These are phyloP conservation scores for Fragaria vesca DNA, from an alignment of 306 rosid genomes.

Conservation along the genomic window DNA sequence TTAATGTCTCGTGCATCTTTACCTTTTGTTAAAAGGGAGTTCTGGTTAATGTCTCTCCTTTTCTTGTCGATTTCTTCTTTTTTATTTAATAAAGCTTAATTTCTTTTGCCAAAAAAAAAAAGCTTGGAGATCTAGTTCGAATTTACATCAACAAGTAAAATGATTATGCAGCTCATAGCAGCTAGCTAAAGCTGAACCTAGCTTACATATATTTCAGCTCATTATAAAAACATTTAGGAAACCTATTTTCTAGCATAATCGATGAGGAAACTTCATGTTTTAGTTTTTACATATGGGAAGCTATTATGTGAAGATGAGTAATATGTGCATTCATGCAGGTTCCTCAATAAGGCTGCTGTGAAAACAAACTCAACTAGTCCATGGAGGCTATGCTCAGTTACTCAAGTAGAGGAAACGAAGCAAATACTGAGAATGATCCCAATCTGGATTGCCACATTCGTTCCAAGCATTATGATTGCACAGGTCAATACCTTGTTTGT, in stretches of 20 bases:
- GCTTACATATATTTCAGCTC: too few relatives aligned
- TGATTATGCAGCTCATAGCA: too few relatives aligned
- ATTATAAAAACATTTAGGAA: too few relatives aligned
- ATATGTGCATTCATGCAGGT: slow-evolving; percentile 27
- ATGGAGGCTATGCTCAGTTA: slow-evolving; percentile 58
- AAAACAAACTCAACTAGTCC: slow-evolving; percentile 35
- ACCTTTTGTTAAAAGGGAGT: too few relatives aligned
- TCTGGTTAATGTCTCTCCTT: too few relatives aligned
- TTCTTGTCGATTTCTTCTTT: too few relatives aligned
- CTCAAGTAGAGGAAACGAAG: slow-evolving; percentile 89
- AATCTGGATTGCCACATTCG: slow-evolving; percentile 55
- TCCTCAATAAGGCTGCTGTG: slow-evolving; percentile 43
- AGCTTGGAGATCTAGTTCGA: too few relatives aligned
- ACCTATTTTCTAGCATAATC: not conserved
- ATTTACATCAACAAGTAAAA: too few relatives aligned
- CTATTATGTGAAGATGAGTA: not conserved
- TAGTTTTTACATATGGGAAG: not conserved
- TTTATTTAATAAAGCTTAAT: too few relatives aligned
- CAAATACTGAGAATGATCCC: slow-evolving; percentile 70
- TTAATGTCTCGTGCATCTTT: too few relatives aligned
- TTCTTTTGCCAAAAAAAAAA: too few relatives aligned
- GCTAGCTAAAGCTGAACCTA: too few relatives aligned
- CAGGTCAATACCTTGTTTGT: slow-evolving; percentile 76
- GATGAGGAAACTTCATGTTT: not conserved
- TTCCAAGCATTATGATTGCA: slow-evolving; percentile 83